phyloP scores from a whole-genome alignment of 106 monocot species.

The Allium sativum region DNA sequence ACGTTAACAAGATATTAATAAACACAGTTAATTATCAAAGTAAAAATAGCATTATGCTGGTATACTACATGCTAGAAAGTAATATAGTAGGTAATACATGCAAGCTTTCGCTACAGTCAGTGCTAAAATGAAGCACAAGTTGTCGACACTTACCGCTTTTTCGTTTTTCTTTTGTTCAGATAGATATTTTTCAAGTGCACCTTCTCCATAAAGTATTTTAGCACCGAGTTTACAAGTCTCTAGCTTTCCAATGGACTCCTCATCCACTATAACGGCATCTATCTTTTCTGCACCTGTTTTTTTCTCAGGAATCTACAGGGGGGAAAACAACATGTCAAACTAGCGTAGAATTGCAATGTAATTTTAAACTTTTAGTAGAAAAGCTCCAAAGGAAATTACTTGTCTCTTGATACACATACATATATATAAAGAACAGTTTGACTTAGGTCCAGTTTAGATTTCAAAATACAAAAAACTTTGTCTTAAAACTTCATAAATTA shows the following conservation, averaged over 20 bases:
- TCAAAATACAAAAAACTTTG: too few species aligned
- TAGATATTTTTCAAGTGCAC: conserved; percentile 54
- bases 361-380: too few species aligned
- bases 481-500: too few species aligned
- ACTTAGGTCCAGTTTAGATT: too few species aligned
- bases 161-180: conserved; percentile 30
- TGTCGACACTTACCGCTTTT: conserved; percentile 25
- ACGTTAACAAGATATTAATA: background rate
- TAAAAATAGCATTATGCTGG: conserved; percentile 6
- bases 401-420: too few species aligned
- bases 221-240: conserved; percentile 14
- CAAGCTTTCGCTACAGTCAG: conserved; percentile 17
- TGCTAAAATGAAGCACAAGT: conserved; percentile 16
- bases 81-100: conserved; percentile 17
- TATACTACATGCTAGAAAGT: conserved; percentile 13
- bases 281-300: conserved; percentile 62
- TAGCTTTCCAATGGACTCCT: conserved; percentile 57
- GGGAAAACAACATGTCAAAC: background rate
- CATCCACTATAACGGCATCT: conserved; percentile 87
- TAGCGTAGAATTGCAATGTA: too few species aligned
- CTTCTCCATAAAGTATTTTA: conserved; percentile 74
- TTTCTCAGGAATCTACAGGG: conserved; percentile 67
- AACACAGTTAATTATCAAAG: conserved; percentile 4
- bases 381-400: too few species aligned
- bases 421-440: too few species aligned